Conservation (phyloP, 257 asterid species). For the Ligustrum vulgare region DNA sequence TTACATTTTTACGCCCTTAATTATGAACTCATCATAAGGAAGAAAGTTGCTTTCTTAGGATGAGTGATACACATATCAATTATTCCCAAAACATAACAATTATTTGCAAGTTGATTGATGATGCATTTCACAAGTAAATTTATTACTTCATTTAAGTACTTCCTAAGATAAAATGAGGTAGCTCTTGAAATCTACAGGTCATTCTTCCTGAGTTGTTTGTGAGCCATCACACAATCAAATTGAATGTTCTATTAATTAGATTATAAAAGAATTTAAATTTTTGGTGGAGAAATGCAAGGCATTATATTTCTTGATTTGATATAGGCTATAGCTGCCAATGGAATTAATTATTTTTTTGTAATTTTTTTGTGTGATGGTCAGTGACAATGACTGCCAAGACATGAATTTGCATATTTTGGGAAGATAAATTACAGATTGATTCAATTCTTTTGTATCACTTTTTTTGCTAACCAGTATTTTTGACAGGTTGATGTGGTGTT, state of each 20-base stretch:
- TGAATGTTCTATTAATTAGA: background rate
- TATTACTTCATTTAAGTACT: background rate
- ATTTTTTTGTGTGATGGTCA: background rate
- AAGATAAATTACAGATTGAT: background rate
- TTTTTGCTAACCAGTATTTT: slow-evolving; percentile 17
- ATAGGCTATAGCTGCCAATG: background rate
- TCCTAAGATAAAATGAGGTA: background rate
- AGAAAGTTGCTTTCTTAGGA: slow-evolving; percentile 1
- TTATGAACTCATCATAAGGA: background rate
- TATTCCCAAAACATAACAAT: background rate
- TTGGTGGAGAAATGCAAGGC: background rate
- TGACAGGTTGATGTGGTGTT: slow-evolving; percentile 73
- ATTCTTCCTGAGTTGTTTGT: slow-evolving; percentile 3
- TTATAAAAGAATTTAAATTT: background rate
- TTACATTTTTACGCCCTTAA: background rate
- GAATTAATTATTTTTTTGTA: background rate
- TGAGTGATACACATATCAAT: background rate
- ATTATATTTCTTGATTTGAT: background rate
- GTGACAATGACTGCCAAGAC: background rate
- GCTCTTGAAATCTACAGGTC: background rate
- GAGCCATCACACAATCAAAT: background rate
- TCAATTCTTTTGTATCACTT: background rate
- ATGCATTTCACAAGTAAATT: background rate
- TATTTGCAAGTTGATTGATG: background rate
- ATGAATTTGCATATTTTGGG: background rate